Base-by-base conservation (phyloP, 2,329 filamentous ascomycete genomes). In the Colletotrichum agaves region DNA sequence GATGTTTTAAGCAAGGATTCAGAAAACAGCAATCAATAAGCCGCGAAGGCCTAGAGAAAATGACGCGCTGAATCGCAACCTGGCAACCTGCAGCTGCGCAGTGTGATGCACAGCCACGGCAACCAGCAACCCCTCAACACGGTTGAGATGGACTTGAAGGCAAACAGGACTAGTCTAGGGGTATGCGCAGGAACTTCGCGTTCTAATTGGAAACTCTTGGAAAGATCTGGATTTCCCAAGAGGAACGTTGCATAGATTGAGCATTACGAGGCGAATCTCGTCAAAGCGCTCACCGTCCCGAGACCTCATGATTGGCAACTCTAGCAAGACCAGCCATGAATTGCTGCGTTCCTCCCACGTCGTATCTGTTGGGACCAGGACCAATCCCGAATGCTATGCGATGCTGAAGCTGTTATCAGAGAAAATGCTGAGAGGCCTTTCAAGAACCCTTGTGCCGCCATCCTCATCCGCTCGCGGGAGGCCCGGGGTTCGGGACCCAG, bases 371-470 rank as follows among this genome's bases (percentile, higher is more conserved):
- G 67, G 71, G 4, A 73, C 35, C 13, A 73, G 71, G 8, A 37
- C 46, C 17, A 71, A 52, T 19, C 52, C 4, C 4, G 12, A 27
- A 1, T 61, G 44, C 21, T 43, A 35, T 0, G 79, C 80, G 21
- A 81, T 78, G 10, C 55, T 19, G 23, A 80, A 76, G 77, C 65
- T 78, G 72, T 59, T 75, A 73, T 0, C 39, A 57, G 4, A 82
- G 72, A 2, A 82, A 71, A 10, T 71, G 62, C 3, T 68, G 58
- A 67, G 80, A 81, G 3, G 75, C 74, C 21, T 72, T 64, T n/a
- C 0, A 82, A 57, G 37, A 78, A 76, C 2, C 80, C 80, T 27
- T 75, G 69, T 2, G 75, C 74, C 23, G 64, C 71, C 56, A 27
- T 62, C 21, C 53, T 49, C 15, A 73, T 31, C 12, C 61, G 50